Conservation (phyloP, 306 rosid genomes). For the Quercus variabilis region DNA sequence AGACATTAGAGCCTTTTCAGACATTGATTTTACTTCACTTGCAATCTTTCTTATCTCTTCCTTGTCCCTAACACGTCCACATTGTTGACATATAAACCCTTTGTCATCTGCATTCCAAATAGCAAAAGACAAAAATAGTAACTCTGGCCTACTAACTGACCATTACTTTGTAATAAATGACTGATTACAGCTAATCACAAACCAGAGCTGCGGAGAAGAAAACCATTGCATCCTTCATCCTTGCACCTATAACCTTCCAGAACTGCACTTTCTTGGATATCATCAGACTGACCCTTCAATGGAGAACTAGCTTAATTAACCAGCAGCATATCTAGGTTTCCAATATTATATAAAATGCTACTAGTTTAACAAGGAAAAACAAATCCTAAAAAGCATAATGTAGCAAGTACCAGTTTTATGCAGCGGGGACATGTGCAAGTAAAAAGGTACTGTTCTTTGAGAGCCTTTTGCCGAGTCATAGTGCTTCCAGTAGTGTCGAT, state of each 20-base stretch:
- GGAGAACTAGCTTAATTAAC: conserved; percentile 36
- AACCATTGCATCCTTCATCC: conserved; percentile 64
- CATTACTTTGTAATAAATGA: background rate
- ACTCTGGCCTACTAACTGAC: background rate
- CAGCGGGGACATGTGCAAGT: conserved; percentile 76
- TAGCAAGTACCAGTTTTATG: conserved; percentile 56
- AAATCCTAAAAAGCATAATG: conserved; percentile 12
- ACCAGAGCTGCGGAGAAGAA: conserved; percentile 74
- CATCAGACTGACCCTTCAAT: conserved; percentile 64
- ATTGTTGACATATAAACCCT: conserved; percentile 75
- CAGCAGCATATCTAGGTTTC: conserved; percentile 10
- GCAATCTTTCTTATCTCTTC: conserved; percentile 58
- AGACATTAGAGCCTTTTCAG: conserved; percentile 44
- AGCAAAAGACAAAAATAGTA: background rate
- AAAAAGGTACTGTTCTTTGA: conserved; percentile 78
- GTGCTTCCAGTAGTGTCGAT: conserved; percentile 91
- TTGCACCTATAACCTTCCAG: conserved; percentile 86
- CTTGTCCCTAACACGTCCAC: conserved; percentile 67
- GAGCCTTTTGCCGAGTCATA: conserved; percentile 73
- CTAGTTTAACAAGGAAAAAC: background rate
- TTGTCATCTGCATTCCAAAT: conserved; percentile 48
- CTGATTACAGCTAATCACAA: conserved; percentile 26
- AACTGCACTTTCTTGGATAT: conserved; percentile 71
- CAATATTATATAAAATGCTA: conserved; percentile 6
- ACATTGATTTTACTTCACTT: conserved; percentile 53